Conservation (phyloP, 257 asterid genomes). For the Salvia miltiorrhiza region DNA sequence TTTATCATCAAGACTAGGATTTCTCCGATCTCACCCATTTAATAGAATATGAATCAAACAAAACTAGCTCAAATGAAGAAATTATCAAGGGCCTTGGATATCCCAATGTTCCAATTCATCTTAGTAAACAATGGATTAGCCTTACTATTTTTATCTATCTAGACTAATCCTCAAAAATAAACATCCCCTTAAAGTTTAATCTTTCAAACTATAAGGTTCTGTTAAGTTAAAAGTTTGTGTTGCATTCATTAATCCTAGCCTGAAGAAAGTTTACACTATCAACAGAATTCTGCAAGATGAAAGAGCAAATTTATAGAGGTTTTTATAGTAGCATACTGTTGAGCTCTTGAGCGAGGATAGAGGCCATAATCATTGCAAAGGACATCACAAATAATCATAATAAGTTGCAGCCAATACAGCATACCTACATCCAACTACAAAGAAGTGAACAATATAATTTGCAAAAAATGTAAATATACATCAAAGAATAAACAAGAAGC, state of each 20-base stretch:
- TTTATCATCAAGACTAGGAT: no score
- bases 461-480: neutral
- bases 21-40: no score
- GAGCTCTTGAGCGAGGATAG: constrained; percentile 1
- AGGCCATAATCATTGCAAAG: constrained; percentile 19
- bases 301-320: neutral
- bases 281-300: neutral
- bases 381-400: constrained; percentile 6
- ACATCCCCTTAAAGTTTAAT: neutral
- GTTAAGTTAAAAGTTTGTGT: neutral
- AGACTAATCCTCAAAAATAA: no score
- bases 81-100: no score
- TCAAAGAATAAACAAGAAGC: neutral
- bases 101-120: no score
- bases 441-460: constrained; percentile 7
- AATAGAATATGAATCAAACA: no score
- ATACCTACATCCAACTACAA: constrained; percentile 16
- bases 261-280: neutral
- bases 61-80: no score
- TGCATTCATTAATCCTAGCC: neutral
- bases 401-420: constrained; percentile 9
- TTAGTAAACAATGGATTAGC: no score
- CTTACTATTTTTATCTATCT: no score
- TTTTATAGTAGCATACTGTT: neutral
- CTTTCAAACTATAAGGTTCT: neutral